These are phyloP conservation scores for Fragaria ananassa DNA, from an alignment of 306 rosid species.

Conservation along the genomic window DNA sequence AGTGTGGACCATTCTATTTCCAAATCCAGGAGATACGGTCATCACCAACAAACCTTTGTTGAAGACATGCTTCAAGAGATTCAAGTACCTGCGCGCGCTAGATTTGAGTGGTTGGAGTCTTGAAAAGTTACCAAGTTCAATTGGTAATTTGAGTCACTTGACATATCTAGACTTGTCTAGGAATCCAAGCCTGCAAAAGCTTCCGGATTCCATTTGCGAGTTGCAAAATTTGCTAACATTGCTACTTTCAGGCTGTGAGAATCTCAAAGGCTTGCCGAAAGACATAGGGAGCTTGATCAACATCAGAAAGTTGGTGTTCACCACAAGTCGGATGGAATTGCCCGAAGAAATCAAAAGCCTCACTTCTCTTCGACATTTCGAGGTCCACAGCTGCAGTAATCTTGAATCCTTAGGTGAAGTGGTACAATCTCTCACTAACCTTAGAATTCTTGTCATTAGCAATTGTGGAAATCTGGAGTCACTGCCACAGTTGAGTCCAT, in stretches of 20 bases:
- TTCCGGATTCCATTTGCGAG: constrained; percentile 29
- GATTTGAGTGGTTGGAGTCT: constrained; percentile 14
- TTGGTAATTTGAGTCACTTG: constrained; percentile 18
- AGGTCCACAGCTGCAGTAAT: neutral
- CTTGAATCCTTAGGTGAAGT: constrained; percentile 8
- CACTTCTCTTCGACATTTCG: constrained; percentile 20
- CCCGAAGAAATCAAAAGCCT: constrained; percentile 24
- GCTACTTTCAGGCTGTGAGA: constrained; percentile 8
- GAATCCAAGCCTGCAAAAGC: neutral
- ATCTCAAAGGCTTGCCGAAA: constrained; percentile 30
- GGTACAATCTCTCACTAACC: constrained; percentile 20
- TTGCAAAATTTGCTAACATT: constrained; percentile 30
- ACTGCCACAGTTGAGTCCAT: neutral
- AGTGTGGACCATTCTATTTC: constrained; percentile 8
- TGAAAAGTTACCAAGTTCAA: constrained; percentile 18
- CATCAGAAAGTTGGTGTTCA: constrained; percentile 25
- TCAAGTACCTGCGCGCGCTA: constrained; percentile 19
- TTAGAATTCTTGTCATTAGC: neutral
- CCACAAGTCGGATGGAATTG: constrained; percentile 16
- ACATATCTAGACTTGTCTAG: constrained; percentile 9
- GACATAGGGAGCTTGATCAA: constrained; percentile 21
- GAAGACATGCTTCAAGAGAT: constrained; percentile 7
- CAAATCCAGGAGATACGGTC: neutral
- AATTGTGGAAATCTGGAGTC: constrained; percentile 15
- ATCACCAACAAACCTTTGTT: neutral